Evolutionary conservation across 768 basidiomycete species (phyloP).

Genomic region (Omphalotus guepiniiformis): DNA sequence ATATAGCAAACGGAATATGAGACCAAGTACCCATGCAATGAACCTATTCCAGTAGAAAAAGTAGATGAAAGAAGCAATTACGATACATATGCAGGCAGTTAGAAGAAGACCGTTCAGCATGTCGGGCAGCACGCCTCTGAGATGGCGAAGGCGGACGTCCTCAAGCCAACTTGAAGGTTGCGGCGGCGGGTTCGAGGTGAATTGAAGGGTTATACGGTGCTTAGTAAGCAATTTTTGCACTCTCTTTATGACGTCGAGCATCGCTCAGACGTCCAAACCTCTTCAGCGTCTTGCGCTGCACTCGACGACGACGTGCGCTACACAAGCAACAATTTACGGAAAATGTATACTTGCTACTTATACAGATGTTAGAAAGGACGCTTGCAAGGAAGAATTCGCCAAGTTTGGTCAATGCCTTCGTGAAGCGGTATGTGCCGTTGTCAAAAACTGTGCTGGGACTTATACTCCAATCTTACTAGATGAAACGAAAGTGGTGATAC

Average conservation of each 20-base stretch:
- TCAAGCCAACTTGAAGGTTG: too few species aligned
- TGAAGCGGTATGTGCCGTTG: constrained; percentile 52
- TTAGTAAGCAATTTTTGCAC: background rate
- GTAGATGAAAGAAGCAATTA: constrained; percentile 60
- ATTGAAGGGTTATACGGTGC: background rate
- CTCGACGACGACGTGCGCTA: constrained; percentile 66
- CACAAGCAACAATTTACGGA: constrained; percentile 77
- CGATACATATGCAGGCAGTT: constrained; percentile 56
- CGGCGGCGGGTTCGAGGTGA: too few species aligned
- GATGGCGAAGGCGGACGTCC: too few species aligned
- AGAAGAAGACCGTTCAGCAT: constrained; percentile 64
- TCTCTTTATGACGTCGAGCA: background rate
- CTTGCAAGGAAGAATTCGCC: constrained; percentile 80
- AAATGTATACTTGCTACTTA: constrained; percentile 84
- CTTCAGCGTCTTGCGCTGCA: constrained; percentile 65
- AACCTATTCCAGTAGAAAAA: constrained; percentile 92
- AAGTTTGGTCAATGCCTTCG: constrained; percentile 82
- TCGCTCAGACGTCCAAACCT: constrained; percentile 34
- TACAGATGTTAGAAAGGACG: constrained; percentile 77
- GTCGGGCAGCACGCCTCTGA: background rate
- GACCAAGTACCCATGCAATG: constrained; percentile 62
- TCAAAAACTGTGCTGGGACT: background rate
- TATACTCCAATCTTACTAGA: constrained; percentile 26
- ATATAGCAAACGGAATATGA: constrained; percentile 61
- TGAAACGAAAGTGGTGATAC: constrained; percentile 37